phyloP scores from a whole-genome alignment of 2,329 filamentous ascomycete genomes.

The Pseudocercospora vitis region DNA sequence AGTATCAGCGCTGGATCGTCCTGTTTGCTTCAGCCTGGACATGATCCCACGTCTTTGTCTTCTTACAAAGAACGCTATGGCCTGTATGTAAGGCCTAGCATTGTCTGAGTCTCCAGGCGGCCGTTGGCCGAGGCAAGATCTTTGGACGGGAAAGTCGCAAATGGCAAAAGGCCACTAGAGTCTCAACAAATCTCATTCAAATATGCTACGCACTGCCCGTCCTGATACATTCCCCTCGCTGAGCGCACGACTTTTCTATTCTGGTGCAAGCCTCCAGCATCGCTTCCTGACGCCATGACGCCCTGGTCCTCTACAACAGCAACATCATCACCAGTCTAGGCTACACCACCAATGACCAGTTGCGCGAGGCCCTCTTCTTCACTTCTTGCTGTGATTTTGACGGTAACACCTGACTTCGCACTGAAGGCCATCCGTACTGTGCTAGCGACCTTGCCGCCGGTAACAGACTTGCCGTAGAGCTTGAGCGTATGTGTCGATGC shows the following conservation, averaged over 20 bases:
- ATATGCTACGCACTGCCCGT: neutral
- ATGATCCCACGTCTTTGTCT: no score
- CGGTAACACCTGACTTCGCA: constrained; percentile 88
- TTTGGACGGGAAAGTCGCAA: neutral
- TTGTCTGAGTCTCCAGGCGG: no score
- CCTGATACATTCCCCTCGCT: neutral
- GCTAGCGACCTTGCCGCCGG: constrained; percentile 83
- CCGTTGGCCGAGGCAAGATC: no score
- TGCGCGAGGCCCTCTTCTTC: constrained; percentile 90
- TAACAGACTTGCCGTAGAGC: constrained; percentile 91
- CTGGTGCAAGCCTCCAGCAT: constrained; percentile 1
- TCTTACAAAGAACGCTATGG: no score
- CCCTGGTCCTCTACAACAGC: neutral
- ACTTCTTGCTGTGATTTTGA: constrained; percentile 87
- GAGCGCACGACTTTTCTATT: constrained; percentile 10
- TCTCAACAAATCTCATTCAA: neutral
- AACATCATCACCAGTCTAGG: constrained; percentile 51
- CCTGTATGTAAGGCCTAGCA: no score
- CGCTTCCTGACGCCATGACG: neutral
- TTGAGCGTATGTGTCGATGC: constrained; percentile 92
- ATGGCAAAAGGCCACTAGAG: no score
- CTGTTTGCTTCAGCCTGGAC: no score
- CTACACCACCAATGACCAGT: constrained; percentile 79
- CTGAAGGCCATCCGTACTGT: constrained; percentile 91
- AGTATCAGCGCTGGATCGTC: no score